These are phyloP conservation scores for Boletus sp. DNA, from an alignment of 768 basidiomycete genomes.

Conservation along the genomic window DNA sequence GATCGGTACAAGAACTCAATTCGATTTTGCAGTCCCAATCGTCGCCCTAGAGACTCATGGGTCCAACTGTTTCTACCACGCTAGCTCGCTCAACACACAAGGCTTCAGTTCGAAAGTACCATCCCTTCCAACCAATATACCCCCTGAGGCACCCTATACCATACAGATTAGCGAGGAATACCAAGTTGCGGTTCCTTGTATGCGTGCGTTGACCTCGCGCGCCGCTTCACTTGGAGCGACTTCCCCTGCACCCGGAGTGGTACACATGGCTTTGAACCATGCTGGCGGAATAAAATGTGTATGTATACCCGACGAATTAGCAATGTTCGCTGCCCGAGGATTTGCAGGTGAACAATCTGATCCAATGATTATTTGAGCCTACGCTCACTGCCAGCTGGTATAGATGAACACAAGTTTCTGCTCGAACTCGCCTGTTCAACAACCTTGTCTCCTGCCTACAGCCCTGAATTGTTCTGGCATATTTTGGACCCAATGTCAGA, in stretches of 20 bases:
- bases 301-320: slow-evolving; percentile 64
- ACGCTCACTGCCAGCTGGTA: background rate
- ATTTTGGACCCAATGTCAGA: slow-evolving; percentile 23
- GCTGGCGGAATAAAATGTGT: slow-evolving; percentile 55
- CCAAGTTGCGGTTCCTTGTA: slow-evolving; percentile 55
- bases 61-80: slow-evolving; percentile 71
- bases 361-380: background rate
- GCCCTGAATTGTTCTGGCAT: slow-evolving; percentile 50
- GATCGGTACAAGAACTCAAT: background rate
- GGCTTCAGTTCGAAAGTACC: slow-evolving; percentile 34
- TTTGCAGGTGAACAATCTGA: slow-evolving; percentile 54
- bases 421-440: slow-evolving; percentile 76
- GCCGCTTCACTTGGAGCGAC: slow-evolving; percentile 76
- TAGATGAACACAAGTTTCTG: slow-evolving; percentile 75
- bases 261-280: slow-evolving; percentile 64
- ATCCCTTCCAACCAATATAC: slow-evolving; percentile 28
- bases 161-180: slow-evolving; percentile 42
- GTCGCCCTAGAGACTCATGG: slow-evolving; percentile 70
- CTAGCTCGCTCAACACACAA: slow-evolving; percentile 55
- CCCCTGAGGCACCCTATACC: slow-evolving; percentile 36
- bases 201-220: slow-evolving; percentile 55
- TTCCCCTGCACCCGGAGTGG: slow-evolving; percentile 55
- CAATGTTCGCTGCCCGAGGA: slow-evolving; percentile 54
- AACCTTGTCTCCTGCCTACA: slow-evolving; percentile 66
- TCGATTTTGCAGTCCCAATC: slow-evolving; percentile 53